These are phyloP conservation scores for Kodamaea sagamina DNA, from an alignment of 805 yeast genomes.

Conservation along the genomic window DNA sequence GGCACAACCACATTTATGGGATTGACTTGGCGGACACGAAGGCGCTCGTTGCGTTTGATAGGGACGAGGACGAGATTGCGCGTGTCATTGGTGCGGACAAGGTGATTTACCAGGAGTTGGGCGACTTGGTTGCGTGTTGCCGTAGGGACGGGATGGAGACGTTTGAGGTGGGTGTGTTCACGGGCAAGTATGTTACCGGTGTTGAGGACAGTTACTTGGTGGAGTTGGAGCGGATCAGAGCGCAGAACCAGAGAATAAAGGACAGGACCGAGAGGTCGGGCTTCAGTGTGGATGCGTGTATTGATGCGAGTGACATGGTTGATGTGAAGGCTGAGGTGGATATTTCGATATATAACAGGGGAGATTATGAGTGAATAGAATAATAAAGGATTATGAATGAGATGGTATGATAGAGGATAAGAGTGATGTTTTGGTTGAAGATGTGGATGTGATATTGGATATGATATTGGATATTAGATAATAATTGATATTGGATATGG, in stretches of 20 bases:
- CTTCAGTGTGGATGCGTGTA: slow-evolving; percentile 42
- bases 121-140: slow-evolving; percentile 84
- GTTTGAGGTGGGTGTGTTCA: slow-evolving; percentile 96
- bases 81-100: slow-evolving; percentile 83
- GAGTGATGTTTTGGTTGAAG: too few relatives aligned
- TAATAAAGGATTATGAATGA: neutral
- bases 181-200: slow-evolving; percentile 94
- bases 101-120: slow-evolving; percentile 83
- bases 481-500: too few relatives aligned
- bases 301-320: slow-evolving; percentile 45
- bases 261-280: slow-evolving; percentile 39
- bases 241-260: slow-evolving; percentile 61
- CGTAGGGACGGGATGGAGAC: slow-evolving; percentile 51
- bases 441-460: too few relatives aligned
- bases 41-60: slow-evolving; percentile 86
- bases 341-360: slow-evolving; percentile 57
- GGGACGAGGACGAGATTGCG: slow-evolving; percentile 74
- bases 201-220: slow-evolving; percentile 78
- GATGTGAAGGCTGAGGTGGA: slow-evolving; percentile 81
- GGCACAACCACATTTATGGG: slow-evolving; percentile 95
- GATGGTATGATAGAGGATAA: neutral
- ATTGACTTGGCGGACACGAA: slow-evolving; percentile 95
- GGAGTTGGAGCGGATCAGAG: slow-evolving; percentile 81
- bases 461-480: too few relatives aligned
- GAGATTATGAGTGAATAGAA: slow-evolving; percentile 42